Base-by-base conservation (phyloP, 2,329 filamentous ascomycete genomes). In the Venturia pyrina region DNA sequence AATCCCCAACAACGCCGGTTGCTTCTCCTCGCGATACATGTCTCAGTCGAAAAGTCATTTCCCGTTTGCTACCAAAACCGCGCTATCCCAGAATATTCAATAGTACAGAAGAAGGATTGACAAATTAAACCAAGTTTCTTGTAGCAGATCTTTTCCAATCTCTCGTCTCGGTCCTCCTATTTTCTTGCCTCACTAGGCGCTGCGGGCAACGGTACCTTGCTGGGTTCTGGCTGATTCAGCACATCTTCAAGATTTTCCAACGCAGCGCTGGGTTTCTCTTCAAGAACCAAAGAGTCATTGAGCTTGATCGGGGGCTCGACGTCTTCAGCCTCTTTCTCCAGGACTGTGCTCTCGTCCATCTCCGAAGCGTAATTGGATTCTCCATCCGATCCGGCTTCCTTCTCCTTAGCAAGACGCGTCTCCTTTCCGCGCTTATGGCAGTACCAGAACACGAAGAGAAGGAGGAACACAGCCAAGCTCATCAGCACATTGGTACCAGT, bases 371-470 rank as follows among this genome's bases (percentile, higher is more conserved):
- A 43, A 34, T 43, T 59, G 48, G 65, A 63, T n/a, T 65, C 64
- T 15, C 17, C 64, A 43, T 61, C 66, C 19, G 43, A 57, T 21
- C 34, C 62, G 32, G 53, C 40, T 15, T 56, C 59, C 50, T 80
- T 77, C 68, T 85, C 83, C 63, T 80, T 85, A 73, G 89, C 88
- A 15, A 98, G 84, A 63, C 95, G 85, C 7, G 87, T 87, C 78
- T 99, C 93, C 57, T 87, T 87, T 48, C 95, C 95, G 65, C 95
- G 89, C 80, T 98, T 98, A 78, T 98, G 89, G 78, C 93, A 98
- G 78, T 98, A 99, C 93, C 93, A 99, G 71, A 98, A 87, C 57
- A 96, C 91, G 74, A 96, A 95, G 66, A 99, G 84, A 19, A 98
- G 83, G 65, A 98, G 81, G 72, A 96, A 96, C 1, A 98, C 79